Evolutionary conservation across 2,329 filamentous ascomycete species (phyloP).

Genomic region (Coniochaeta sp.): DNA sequence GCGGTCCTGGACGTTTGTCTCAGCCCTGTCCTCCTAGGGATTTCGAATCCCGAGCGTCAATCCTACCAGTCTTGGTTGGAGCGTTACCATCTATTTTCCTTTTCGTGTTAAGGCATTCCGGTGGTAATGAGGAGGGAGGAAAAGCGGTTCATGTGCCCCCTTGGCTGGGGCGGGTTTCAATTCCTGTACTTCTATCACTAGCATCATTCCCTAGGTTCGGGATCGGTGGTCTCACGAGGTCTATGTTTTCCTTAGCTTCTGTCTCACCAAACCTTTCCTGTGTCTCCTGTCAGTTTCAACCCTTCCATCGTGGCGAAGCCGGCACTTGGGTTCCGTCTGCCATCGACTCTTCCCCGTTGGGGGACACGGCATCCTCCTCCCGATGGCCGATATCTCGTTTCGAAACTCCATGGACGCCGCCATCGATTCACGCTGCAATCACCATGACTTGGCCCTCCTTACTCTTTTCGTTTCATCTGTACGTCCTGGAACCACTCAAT

Average conservation of each 20-base stretch:
- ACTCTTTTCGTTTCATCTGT: not conserved
- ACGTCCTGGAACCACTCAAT: not conserved
- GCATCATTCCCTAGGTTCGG: not conserved
- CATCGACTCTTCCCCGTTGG: not conserved
- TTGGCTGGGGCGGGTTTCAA: too few species aligned
- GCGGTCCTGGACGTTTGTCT: not conserved
- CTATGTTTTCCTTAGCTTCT: not conserved
- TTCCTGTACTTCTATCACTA: not conserved
- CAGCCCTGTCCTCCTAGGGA: not conserved
- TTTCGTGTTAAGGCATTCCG: not conserved
- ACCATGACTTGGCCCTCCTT: not conserved
- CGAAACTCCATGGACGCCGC: not conserved
- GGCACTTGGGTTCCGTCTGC: not conserved
- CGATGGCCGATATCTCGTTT: not conserved
- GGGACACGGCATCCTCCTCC: too few species aligned
- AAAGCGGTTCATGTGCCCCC: too few species aligned
- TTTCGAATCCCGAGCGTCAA: not conserved
- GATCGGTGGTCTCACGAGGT: not conserved
- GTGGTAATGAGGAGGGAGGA: not conserved
- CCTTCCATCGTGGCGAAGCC: not conserved
- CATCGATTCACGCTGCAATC: too few species aligned
- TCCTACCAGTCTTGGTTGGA: not conserved
- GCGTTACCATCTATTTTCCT: not conserved
- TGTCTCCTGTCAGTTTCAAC: not conserved
- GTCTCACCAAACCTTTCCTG: not conserved